Evolutionary conservation across 345 rosid species (phyloP).

Genomic region (Durio zibethinus): DNA sequence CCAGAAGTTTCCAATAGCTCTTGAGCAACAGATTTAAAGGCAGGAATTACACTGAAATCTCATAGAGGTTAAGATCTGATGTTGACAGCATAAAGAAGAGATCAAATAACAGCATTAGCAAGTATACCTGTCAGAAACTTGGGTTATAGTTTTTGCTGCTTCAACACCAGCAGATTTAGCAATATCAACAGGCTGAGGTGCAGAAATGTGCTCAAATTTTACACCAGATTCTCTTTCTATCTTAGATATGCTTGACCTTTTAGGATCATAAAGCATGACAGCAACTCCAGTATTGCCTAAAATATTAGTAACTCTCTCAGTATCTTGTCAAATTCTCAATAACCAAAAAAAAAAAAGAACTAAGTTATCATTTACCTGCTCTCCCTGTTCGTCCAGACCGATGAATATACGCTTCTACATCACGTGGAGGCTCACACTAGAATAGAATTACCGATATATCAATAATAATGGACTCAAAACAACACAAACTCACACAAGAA

Average conservation of each 20-base stretch:
- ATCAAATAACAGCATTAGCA: background rate
- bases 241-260: conserved; percentile 59
- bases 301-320: conserved; percentile 9
- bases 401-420: conserved; percentile 95
- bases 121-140: conserved; percentile 81
- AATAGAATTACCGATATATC: conserved; percentile 13
- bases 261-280: conserved; percentile 86
- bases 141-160: conserved; percentile 63
- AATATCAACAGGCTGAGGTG: conserved; percentile 75
- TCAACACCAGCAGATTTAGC: conserved; percentile 74
- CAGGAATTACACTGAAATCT: conserved; percentile 77
- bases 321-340: conserved; percentile 9
- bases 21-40: conserved; percentile 75
- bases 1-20: conserved; percentile 64
- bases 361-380: conserved; percentile 56
- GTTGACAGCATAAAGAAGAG: background rate
- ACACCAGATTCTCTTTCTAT: conserved; percentile 87
- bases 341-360: background rate
- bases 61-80: background rate
- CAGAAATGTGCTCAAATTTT: conserved; percentile 75
- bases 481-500: conserved; percentile 47
- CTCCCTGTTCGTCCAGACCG: conserved; percentile 98
- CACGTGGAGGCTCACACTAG: conserved; percentile 94
- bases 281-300: conserved; percentile 87
- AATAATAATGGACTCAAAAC: background rate